Evolutionary conservation across 2,329 filamentous ascomycete genomes (phyloP).

Genomic region (Anthostomella pinea): DNA sequence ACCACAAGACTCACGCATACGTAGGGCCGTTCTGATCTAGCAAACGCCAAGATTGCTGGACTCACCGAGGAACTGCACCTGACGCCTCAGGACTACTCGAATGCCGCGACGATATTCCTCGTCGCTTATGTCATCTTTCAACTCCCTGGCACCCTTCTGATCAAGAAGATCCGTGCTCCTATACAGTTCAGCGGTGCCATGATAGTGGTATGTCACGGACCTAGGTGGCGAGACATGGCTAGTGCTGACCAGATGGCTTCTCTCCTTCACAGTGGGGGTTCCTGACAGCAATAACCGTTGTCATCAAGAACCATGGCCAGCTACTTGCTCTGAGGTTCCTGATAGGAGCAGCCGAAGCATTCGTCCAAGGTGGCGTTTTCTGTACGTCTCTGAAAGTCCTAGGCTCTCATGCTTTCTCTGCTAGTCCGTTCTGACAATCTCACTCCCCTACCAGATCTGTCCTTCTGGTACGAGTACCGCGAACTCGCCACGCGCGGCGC

Average conservation of each 20-base stretch:
- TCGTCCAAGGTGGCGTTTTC: slow-evolving; percentile 23
- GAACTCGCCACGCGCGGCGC: slow-evolving; percentile 25
- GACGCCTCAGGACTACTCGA: slow-evolving; percentile 17
- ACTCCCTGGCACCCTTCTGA: slow-evolving; percentile 23
- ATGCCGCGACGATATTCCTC: slow-evolving; percentile 19
- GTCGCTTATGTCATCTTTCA: slow-evolving; percentile 23
- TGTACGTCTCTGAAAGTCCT: slow-evolving; percentile 22
- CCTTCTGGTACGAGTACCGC: slow-evolving; percentile 26
- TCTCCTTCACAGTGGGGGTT: slow-evolving; percentile 28
- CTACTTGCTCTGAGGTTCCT: slow-evolving; percentile 20
- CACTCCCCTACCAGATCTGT: slow-evolving; percentile 16
- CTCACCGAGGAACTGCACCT: slow-evolving; percentile 20
- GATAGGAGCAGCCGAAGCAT: slow-evolving; percentile 22
- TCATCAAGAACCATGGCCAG: slow-evolving; percentile 11
- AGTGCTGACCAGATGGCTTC: too few species aligned
- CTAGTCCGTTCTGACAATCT: neutral
- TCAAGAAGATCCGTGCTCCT: slow-evolving; percentile 22
- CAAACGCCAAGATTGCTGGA: slow-evolving; percentile 25
- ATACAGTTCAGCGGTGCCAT: slow-evolving; percentile 22
- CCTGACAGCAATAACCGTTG: slow-evolving; percentile 19
- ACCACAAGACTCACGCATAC: slow-evolving; percentile 7
- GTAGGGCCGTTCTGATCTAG: slow-evolving; percentile 25
- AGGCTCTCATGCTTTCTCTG: neutral
- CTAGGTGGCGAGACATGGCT: slow-evolving; percentile 1
- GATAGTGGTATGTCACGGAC: slow-evolving; percentile 12